Percentiles rank a stretch among this genome's conserved stretches.
Evolutionary conservation across 1,284 basidiomycete species (phyloP).

Genomic region (Chalciporus sp.): DNA sequence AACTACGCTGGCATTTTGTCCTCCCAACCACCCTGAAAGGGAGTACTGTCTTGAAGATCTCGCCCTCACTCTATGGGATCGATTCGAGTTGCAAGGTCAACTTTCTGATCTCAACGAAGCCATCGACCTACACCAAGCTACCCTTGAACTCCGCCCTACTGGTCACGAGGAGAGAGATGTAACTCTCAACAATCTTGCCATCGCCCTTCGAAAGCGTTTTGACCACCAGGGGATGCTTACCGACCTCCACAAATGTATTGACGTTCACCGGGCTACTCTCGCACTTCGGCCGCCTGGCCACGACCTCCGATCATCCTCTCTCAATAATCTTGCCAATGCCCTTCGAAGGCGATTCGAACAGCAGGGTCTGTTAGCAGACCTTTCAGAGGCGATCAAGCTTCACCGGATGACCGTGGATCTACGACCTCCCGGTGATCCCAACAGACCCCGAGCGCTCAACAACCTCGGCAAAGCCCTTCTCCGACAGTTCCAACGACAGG

Average conservation of each 20-base stretch:
- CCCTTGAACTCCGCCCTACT: neutral
- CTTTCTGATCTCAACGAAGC: slow-evolving; percentile 3
- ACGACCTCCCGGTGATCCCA: neutral
- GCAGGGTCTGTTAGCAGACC: neutral
- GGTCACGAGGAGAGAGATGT: neutral
- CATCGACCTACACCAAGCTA: neutral
- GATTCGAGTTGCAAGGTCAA: neutral
- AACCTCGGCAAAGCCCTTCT: neutral
- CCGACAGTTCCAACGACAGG: neutral
- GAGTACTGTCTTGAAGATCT: neutral
- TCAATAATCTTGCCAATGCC: neutral
- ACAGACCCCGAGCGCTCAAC: neutral
- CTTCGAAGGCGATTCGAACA: neutral
- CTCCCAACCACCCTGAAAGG: neutral
- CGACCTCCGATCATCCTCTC: neutral
- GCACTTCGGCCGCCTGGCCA: neutral
- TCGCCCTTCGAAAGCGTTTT: neutral
- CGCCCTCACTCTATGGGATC: neutral
- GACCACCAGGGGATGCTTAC: neutral
- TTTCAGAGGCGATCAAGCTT: slow-evolving; percentile 1
- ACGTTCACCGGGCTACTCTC: neutral
- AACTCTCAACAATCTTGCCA: neutral
- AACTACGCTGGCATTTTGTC: neutral
- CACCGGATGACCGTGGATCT: neutral
- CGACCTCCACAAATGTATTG: neutral